These are phyloP conservation scores for Thermoascus crustaceus DNA, from an alignment of 2,329 filamentous ascomycete species.

Conservation along the genomic window DNA sequence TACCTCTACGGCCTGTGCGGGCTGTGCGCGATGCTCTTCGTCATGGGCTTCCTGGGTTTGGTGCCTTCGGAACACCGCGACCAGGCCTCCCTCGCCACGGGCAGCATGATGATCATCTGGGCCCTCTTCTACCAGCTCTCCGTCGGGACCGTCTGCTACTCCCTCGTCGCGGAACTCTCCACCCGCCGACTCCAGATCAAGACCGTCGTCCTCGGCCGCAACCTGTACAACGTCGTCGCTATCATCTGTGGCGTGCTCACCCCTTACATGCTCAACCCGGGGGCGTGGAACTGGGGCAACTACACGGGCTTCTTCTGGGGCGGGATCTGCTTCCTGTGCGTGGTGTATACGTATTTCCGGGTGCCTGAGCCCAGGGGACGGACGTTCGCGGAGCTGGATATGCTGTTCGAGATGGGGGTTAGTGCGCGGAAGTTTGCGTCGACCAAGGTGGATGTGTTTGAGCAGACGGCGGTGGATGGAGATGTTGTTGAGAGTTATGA, in stretches of 20 bases:
- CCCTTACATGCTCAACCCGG: constrained; percentile 87
- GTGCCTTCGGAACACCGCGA: constrained; percentile 53
- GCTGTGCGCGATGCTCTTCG: constrained; percentile 66
- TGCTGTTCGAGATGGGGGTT: constrained; percentile 69
- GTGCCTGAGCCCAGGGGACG: constrained; percentile 72
- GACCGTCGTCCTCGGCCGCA: constrained; percentile 78
- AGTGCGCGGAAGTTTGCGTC: constrained; percentile 63
- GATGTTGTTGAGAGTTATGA: constrained; percentile 6
- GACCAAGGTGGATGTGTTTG: constrained; percentile 50
- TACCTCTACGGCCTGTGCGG: constrained; percentile 69
- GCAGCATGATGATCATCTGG: constrained; percentile 78
- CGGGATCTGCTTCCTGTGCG: constrained; percentile 69
- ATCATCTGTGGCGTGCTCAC: constrained; percentile 77
- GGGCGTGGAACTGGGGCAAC: constrained; percentile 80
- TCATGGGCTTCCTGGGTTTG: constrained; percentile 76
- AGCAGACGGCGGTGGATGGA: constrained; percentile 23
- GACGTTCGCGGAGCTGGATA: constrained; percentile 76
- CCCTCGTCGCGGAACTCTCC: constrained; percentile 75
- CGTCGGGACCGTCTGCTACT: constrained; percentile 85
- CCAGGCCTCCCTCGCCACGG: constrained; percentile 64
- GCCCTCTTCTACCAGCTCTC: constrained; percentile 77
- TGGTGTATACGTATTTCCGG: constrained; percentile 73
- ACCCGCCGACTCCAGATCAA: constrained; percentile 81
- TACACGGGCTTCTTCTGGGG: constrained; percentile 85
- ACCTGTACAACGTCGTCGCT: constrained; percentile 70